These are phyloP conservation scores for Xylaria sp. DNA, from an alignment of 2,329 filamentous ascomycete genomes.

Conservation along the genomic window DNA sequence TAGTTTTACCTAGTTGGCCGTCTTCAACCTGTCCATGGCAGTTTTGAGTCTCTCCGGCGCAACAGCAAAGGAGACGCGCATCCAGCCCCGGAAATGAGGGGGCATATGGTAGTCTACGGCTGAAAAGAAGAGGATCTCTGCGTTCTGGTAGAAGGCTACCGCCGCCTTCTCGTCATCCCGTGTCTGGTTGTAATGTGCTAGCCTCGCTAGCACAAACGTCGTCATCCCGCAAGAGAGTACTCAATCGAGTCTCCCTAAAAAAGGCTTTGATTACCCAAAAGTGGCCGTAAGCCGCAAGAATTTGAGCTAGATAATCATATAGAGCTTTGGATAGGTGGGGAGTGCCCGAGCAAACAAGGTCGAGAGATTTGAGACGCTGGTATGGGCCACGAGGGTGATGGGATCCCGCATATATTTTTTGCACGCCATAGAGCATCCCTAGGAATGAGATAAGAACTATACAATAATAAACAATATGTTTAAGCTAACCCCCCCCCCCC, in stretches of 20 bases:
- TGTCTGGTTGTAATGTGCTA: neutral
- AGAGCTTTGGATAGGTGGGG: neutral
- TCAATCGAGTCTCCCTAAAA: slow-evolving; percentile 7
- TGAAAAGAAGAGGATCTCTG: slow-evolving; percentile 6
- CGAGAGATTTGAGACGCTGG: slow-evolving; percentile 8
- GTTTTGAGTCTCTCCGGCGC: neutral
- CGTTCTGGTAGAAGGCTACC: slow-evolving; percentile 8
- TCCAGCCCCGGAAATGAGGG: slow-evolving; percentile 5
- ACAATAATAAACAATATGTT: no score
- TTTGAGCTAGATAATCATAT: slow-evolving; percentile 8
- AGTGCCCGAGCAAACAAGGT: slow-evolving; percentile 6
- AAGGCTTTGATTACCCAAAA: neutral
- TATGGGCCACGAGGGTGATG: slow-evolving; percentile 6
- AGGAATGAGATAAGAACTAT: neutral
- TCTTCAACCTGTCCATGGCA: slow-evolving; percentile 3
- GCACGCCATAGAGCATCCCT: slow-evolving; percentile 10
- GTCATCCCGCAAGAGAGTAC: slow-evolving; percentile 1
- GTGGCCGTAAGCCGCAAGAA: neutral
- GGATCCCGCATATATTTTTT: slow-evolving; percentile 8
- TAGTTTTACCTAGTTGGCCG: neutral
- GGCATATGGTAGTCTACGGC: slow-evolving; percentile 9
- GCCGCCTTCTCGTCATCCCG: slow-evolving; percentile 6
- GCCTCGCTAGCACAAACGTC: slow-evolving; percentile 3
- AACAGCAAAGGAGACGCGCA: slow-evolving; percentile 12
- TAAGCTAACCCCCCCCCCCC: no score